Evolutionary conservation across 2,329 filamentous ascomycete genomes (phyloP), one percentile per base, ranked within the genome.

Genomic region (Xylariaceae sp.): DNA sequence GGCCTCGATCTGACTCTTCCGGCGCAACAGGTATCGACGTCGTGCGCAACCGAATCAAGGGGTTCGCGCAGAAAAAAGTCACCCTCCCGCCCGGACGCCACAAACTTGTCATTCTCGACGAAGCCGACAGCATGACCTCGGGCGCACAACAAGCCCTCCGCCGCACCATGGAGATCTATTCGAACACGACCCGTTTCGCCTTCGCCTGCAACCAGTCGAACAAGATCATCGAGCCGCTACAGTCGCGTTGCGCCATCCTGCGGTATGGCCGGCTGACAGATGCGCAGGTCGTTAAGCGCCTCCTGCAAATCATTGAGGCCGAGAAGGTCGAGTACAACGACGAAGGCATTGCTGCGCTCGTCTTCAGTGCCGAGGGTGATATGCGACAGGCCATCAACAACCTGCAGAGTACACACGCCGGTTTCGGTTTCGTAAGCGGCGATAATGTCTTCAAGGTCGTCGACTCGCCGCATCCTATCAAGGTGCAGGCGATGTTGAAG

Each of bases 371-470:
- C 5, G 94, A 99, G 75, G 94, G 94, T 58, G 94, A 99, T 73
- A 99, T 99, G 94, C 86, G 94, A 62, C 94, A 99, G 77, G 94
- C 94, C 42, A 96, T 99, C 80, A 99, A 99, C 78, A 97, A 97
- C 74, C 77, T 99, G 67, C 94, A 99, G 74, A 95, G 90, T 66
- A 97, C 94, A 0, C 85, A 82, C 74, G 92, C 93, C 3, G 94
- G 94, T 1, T 99, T 97, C 71, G 93, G 92, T 0, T 95, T 99
- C 69, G 90, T 99, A n/a, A 95, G 88, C 58, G 92, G 92, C 13
- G 93, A 97, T 75, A 97, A 97, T 71, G 94, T 99, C 7, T 99
- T 99, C 81, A 91, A 89, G 69, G 94, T 99, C 7, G 94, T 99
- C 55, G 94, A 99, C 74, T 92, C 89, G 62, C 94, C 94, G 60